Evolutionary conservation across 2,329 filamentous ascomycete genomes (phyloP).

Genomic region (Penicillium sp.): DNA sequence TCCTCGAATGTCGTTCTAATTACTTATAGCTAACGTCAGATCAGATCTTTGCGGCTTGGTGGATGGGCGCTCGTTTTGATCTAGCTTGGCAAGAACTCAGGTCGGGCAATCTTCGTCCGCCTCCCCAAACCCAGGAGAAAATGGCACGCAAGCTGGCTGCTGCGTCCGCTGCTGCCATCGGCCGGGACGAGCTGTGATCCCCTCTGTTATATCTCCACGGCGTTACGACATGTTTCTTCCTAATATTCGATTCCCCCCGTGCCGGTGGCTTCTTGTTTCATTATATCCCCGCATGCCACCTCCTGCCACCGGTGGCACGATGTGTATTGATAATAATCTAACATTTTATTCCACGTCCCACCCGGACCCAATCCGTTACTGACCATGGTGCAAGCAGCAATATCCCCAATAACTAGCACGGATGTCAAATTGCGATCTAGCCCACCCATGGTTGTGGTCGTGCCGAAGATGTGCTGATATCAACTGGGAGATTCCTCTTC

Average conservation of each 20-base stretch:
- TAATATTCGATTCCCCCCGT: slow-evolving; percentile 26
- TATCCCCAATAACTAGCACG: slow-evolving; percentile 63
- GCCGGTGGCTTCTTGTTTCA: slow-evolving; percentile 32
- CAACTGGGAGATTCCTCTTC: slow-evolving; percentile 17
- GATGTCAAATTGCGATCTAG: slow-evolving; percentile 99
- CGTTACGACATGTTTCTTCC: slow-evolving; percentile 31
- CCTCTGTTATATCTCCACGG: slow-evolving; percentile 20
- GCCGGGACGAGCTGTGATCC: slow-evolving; percentile 45
- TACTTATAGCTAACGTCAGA: slow-evolving; percentile 3
- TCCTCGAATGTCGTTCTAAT: neutral
- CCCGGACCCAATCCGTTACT: neutral
- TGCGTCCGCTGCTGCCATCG: slow-evolving; percentile 11
- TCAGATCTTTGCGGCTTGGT: slow-evolving; percentile 75
- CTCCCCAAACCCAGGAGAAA: slow-evolving; percentile 20
- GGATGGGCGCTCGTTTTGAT: slow-evolving; percentile 81
- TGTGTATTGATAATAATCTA: slow-evolving; percentile 36
- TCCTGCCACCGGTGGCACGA: slow-evolving; percentile 22
- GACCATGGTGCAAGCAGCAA: neutral
- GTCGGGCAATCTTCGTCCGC: slow-evolving; percentile 48
- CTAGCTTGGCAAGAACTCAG: slow-evolving; percentile 60
- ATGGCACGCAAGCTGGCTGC: neutral
- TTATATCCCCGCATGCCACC: slow-evolving; percentile 19
- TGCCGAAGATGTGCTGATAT: slow-evolving; percentile 99
- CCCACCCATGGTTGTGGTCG: slow-evolving; percentile 80
- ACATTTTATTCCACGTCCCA: slow-evolving; percentile 13